A percentile compares a stretch with the other conserved stretches of the same genome.
Evolutionary conservation across 2,329 filamentous ascomycete species (phyloP).

Genomic region (Pochonia chlamydosporia): DNA sequence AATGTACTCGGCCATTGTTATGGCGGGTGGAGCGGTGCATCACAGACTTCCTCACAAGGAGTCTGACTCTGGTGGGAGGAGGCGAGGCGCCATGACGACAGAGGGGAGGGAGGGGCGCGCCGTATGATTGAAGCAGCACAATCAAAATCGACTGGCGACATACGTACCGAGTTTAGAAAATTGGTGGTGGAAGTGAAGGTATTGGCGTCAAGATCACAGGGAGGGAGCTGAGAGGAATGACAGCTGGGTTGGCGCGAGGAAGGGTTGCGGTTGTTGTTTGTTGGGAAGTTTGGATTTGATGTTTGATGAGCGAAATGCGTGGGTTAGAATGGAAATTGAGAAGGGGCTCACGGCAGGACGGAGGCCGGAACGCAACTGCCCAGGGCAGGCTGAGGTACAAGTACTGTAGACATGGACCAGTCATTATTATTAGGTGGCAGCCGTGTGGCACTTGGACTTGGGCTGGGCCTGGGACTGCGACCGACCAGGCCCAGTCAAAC

Average conservation of each 20-base stretch:
- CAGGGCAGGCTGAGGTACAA: no score
- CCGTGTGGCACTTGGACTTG: no score
- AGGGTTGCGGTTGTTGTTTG: constrained; percentile 13
- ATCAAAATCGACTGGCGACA: constrained; percentile 8
- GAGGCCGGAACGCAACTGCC: constrained; percentile 13
- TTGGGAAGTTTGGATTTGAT: constrained; percentile 22
- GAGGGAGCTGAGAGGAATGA: constrained; percentile 12
- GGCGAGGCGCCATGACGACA: constrained; percentile 31
- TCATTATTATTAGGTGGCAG: no score
- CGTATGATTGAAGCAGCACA: constrained; percentile 6
- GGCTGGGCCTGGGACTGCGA: no score
- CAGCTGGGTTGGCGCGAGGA: constrained; percentile 12
- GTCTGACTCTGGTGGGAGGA: background rate
- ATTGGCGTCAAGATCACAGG: background rate
- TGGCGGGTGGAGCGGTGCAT: background rate
- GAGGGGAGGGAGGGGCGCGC: constrained; percentile 26
- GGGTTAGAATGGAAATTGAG: constrained; percentile 23
- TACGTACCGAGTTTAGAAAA: constrained; percentile 9
- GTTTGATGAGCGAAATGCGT: constrained; percentile 26
- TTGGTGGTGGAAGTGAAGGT: background rate
- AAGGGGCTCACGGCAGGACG: constrained; percentile 23
- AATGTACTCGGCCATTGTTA: background rate
- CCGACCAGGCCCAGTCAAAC: no score
- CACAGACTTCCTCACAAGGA: background rate
- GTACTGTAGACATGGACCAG: no score